Evolutionary conservation across 345 rosid species (phyloP), one percentile per base, ranked within the genome.

Genomic region (Sapria himalayana): DNA sequence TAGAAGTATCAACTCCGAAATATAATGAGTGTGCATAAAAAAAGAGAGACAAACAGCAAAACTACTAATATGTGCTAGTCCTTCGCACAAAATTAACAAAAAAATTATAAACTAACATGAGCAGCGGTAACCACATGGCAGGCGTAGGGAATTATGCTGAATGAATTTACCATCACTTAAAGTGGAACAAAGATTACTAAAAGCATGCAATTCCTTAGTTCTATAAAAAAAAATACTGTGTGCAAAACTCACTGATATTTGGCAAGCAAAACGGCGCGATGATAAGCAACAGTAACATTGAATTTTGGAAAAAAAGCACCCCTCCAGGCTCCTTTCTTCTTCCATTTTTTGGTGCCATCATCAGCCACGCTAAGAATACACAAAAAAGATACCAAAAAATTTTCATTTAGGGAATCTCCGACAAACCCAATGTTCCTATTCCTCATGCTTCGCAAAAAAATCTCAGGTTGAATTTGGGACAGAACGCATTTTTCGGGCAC

Each of bases 311-410:
- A 89, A 42, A 65, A 75, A 61, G 69, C 92, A 15, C 99, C 99
- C 46, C 93, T 71, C 99, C 95, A 89, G 54, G 99, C 95, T 13
- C 84, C 77, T 29, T 67, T 89, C 70, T 54, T 82, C 60, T 84
- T 89, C 92, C 99, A 84, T 55, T 74, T 82, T 39, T 56, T 68
- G 32, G 92, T 81, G 40, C 64, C 63, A 9, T 23, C 24, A 57
- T 89, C 93, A 49, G 76, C 93, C 36, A 38, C 62, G 52, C 95
- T 76, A 56, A 89, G 77, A 33, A 66, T 47, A 55, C 99, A 84
- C 64, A 89, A 34, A 33, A 79, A 64, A 38, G 95, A 64, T 8
- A 77, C 95, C 45, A 89, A 18, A 33, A 79, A 79, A 34, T 84
- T 89, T 71, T 86, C 95, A 40, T 73, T 89, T 61, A 89, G 50